phyloP scores from a whole-genome alignment of 306 rosid species.

The Lathyrus oleraceus region DNA sequence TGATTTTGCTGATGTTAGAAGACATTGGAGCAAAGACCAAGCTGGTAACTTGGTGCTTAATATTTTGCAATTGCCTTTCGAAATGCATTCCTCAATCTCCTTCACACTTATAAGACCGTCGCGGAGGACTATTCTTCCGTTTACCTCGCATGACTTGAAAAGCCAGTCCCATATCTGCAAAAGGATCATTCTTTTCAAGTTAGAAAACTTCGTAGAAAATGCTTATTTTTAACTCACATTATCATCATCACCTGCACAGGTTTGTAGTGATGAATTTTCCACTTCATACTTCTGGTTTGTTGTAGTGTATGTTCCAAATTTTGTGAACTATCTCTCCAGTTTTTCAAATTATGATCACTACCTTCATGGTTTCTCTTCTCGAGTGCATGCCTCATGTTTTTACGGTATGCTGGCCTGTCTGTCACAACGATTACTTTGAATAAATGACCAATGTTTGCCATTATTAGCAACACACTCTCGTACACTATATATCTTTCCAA shows the following conservation, averaged over 20 bases:
- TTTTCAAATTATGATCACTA: slow-evolving; percentile 23
- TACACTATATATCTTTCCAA: background rate
- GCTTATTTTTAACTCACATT: background rate
- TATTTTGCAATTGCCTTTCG: slow-evolving; percentile 60
- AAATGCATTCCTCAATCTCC: slow-evolving; percentile 68
- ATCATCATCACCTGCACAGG: slow-evolving; percentile 49
- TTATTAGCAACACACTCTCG: background rate
- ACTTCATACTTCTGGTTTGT: slow-evolving; percentile 54
- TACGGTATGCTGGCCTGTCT: slow-evolving; percentile 73
- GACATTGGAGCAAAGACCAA: slow-evolving; percentile 78
- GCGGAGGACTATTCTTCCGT: slow-evolving; percentile 61
- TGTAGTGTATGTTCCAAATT: slow-evolving; percentile 47
- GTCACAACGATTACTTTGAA: slow-evolving; percentile 49
- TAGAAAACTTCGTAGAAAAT: background rate
- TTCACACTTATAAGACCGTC: slow-evolving; percentile 51
- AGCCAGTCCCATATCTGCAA: slow-evolving; percentile 84
- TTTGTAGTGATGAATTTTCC: slow-evolving; percentile 57
- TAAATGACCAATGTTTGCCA: slow-evolving; percentile 16
- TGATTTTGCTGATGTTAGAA: slow-evolving; percentile 72
- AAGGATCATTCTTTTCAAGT: background rate
- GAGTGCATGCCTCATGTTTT: slow-evolving; percentile 36
- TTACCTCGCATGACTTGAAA: slow-evolving; percentile 70
- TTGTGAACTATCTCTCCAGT: slow-evolving; percentile 36
- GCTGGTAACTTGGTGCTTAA: slow-evolving; percentile 68
- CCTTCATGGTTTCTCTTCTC: slow-evolving; percentile 29